These are phyloP conservation scores for Scedosporium dehoogii DNA, from an alignment of 2,329 filamentous ascomycete genomes.

Conservation along the genomic window DNA sequence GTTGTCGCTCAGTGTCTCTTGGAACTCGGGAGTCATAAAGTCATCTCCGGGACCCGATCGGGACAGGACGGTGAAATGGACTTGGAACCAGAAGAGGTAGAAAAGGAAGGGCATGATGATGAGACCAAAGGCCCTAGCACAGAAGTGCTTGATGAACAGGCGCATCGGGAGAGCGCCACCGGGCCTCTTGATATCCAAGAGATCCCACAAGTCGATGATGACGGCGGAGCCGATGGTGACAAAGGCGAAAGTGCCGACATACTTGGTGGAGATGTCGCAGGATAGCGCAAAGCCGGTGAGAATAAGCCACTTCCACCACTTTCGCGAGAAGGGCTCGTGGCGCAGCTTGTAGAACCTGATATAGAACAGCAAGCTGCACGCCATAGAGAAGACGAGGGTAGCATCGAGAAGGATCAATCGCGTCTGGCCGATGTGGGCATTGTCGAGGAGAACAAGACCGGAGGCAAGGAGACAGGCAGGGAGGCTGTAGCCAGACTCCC, in stretches of 20 bases:
- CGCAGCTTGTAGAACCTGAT: conserved; percentile 96
- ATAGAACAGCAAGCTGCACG: conserved; percentile 85
- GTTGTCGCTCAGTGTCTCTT: conserved; percentile 94
- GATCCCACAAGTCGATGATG: conserved; percentile 86
- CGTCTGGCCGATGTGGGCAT: conserved; percentile 95
- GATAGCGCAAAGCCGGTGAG: conserved; percentile 89
- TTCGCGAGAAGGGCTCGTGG: conserved; percentile 78
- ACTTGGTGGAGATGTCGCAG: conserved; percentile 97
- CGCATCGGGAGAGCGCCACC: conserved; percentile 70
- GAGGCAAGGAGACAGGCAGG: conserved; percentile 84
- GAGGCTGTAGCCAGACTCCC: conserved; percentile 96
- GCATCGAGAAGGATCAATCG: conserved; percentile 91
- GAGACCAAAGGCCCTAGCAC: conserved; percentile 73
- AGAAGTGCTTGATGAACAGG: conserved; percentile 82
- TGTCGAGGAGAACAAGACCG: conserved; percentile 84
- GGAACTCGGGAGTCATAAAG: conserved; percentile 98
- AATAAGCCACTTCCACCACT: conserved; percentile 99
- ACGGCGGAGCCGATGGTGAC: conserved; percentile 94
- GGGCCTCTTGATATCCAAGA: conserved; percentile 79
- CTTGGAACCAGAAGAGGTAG: conserved; percentile 99
- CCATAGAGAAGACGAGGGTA: conserved; percentile 91
- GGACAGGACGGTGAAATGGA: conserved; percentile 85
- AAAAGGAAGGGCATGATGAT: conserved; percentile 92
- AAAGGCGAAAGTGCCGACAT: conserved; percentile 93
- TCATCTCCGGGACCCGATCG: conserved; percentile 91